Evolutionary conservation across 73 alveolate species (phyloP).

Genomic region (Blepharisma japonicum): DNA sequence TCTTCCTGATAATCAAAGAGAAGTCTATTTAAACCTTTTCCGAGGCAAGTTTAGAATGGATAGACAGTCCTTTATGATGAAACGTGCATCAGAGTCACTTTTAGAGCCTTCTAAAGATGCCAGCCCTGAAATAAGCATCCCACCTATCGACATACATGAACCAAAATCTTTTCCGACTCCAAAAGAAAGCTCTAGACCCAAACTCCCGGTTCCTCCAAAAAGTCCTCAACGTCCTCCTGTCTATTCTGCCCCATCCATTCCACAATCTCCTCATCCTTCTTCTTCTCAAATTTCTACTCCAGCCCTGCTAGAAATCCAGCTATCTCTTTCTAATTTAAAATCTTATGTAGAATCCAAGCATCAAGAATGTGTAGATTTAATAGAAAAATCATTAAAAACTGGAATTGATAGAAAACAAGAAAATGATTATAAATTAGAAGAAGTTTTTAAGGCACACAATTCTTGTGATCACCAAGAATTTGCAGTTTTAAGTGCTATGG

Average conservation of each 20-base stretch:
- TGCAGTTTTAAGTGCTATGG: not conserved
- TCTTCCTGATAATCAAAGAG: too few species aligned
- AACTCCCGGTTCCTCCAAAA: not conserved
- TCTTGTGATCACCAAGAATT: conserved; percentile 31
- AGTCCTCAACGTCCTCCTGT: not conserved
- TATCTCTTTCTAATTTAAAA: not conserved
- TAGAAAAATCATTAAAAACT: not conserved
- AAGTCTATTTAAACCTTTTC: too few species aligned
- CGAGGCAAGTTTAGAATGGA: too few species aligned
- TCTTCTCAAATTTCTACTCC: not conserved
- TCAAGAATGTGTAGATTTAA: not conserved
- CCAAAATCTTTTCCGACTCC: too few species aligned
- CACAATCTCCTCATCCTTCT: not conserved
- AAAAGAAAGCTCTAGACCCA: not conserved
- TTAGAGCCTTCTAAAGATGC: too few species aligned
- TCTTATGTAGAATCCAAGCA: not conserved
- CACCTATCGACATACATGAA: too few species aligned
- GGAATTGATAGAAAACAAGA: not conserved
- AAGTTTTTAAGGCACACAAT: not conserved
- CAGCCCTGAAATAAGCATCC: too few species aligned
- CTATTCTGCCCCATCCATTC: not conserved
- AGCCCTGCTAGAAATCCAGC: not conserved
- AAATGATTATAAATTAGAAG: not conserved
- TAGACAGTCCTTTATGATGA: too few species aligned
- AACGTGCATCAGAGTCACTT: too few species aligned